A percentile compares a stretch with the other conserved stretches of the same genome.
Evolutionary conservation across 2,329 filamentous ascomycete species (phyloP).

Genomic region (Cercospora canescens): DNA sequence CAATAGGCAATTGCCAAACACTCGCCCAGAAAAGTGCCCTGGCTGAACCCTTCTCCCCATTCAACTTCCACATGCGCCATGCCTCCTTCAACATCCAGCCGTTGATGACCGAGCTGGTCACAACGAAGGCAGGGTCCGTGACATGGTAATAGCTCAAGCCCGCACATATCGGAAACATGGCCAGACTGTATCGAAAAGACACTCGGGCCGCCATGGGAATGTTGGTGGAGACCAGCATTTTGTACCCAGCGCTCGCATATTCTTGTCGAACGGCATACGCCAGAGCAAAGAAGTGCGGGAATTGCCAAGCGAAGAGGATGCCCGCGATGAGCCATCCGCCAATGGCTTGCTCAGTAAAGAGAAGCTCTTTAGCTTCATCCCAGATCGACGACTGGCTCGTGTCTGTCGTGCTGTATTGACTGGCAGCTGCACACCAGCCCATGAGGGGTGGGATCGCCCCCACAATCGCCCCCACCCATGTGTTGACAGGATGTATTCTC

Average conservation of each 20-base stretch:
- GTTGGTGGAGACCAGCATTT: constrained; percentile 83
- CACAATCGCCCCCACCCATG: constrained; percentile 90
- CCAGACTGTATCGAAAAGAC: constrained; percentile 79
- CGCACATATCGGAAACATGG: constrained; percentile 83
- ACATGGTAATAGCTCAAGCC: constrained; percentile 76
- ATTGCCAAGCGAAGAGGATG: constrained; percentile 92
- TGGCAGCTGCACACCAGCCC: constrained; percentile 95
- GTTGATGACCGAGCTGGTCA: constrained; percentile 79
- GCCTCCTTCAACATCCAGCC: constrained; percentile 81
- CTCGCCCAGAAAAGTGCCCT: constrained; percentile 93
- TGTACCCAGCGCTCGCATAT: constrained; percentile 70
- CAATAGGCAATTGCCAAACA: constrained; percentile 89
- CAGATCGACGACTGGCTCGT: constrained; percentile 25
- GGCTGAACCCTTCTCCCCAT: constrained; percentile 78
- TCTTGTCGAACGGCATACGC: constrained; percentile 87
- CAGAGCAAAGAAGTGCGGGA: constrained; percentile 95
- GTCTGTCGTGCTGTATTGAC: constrained; percentile 66
- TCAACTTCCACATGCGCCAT: constrained; percentile 73
- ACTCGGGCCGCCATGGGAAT: constrained; percentile 83
- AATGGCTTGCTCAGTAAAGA: constrained; percentile 38
- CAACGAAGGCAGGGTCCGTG: constrained; percentile 82
- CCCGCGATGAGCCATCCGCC: constrained; percentile 89
- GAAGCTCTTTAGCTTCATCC: constrained; percentile 35
- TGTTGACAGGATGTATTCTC: constrained; percentile 81
- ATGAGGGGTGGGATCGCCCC: constrained; percentile 94